Evolutionary conservation across 2,329 filamentous ascomycete species (phyloP), one percentile per base, ranked within the genome.

Genomic region (Aphanoascus verrucosus): DNA sequence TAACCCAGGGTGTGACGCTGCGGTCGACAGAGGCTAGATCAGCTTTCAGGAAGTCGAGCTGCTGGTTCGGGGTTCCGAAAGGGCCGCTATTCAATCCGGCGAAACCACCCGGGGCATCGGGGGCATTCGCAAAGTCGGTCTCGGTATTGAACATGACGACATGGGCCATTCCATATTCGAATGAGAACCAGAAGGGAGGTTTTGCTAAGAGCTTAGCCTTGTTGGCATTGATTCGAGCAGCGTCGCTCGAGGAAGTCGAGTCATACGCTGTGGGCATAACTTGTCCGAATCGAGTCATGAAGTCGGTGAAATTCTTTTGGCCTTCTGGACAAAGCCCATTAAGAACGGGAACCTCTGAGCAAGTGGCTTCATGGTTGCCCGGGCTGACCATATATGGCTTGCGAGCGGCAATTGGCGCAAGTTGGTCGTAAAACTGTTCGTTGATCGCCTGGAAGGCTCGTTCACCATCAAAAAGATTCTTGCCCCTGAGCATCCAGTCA

Each of bases 381-480:
- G 42, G 42, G 42, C 42, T 45, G 42, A 45, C 42, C 42, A 45
- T 45, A 45, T 45, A 45, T 7, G n/a, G 42, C 23, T 45, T 45
- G 23, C 42, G 42, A 20, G 15, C 23, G 17, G 42, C 15, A 31
- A 45, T 45, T 31, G 42, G 42, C 23, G 42, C 42, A 45, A 45
- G 42, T 20, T 45, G 42, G 42, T 31, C 23, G 19, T 23, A 45
- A 45, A 45, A 45, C 12, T 7, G 17, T 45, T 45, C 42, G 9
- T 23, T 19, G 42, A 45, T 45, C 17, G 42, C 42, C 19, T 45
- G 15, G 42, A 45, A 45, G 19, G 42, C 42, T 14, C 23, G 12
- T 3, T 23, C 23, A 9, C 42, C 42, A 23, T 45, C 42, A n/a
- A 45, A 45, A 7, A 23, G 42, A 31, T 45, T 45, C 28, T 45